Conservation (phyloP, 805 yeast species). For the Sugiyamaella boreocaroliniensis region DNA sequence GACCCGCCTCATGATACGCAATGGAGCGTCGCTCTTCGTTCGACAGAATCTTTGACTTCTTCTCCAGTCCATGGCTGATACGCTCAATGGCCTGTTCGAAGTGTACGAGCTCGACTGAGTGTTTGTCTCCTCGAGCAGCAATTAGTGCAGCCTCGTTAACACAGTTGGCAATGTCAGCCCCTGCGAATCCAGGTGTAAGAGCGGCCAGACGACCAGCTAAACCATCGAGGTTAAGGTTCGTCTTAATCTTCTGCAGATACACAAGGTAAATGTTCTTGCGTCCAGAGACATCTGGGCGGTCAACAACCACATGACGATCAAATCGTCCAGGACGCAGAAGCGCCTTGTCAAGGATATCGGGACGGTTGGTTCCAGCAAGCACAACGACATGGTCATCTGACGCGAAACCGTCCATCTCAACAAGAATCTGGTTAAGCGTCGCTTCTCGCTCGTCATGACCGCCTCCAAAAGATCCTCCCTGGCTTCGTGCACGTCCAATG, state of each 20-base stretch:
- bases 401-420: slow-evolving; percentile 98
- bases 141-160: slow-evolving; percentile 96
- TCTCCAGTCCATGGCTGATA: slow-evolving; percentile 93
- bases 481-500: slow-evolving; percentile 89
- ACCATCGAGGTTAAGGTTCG: slow-evolving; percentile 45
- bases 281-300: slow-evolving; percentile 91
- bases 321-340: slow-evolving; percentile 96
- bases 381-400: slow-evolving; percentile 91
- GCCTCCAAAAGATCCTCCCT: slow-evolving; percentile 55
- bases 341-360: slow-evolving; percentile 90
- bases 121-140: slow-evolving; percentile 79
- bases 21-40: slow-evolving; percentile 84
- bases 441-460: slow-evolving; percentile 96
- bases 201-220: slow-evolving; percentile 89
- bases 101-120: slow-evolving; percentile 65
- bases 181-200: slow-evolving; percentile 95
- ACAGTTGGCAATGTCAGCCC: slow-evolving; percentile 96
- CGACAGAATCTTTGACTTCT: slow-evolving; percentile 74
- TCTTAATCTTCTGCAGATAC: slow-evolving; percentile 66
- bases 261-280: slow-evolving; percentile 88
- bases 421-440: slow-evolving; percentile 88
- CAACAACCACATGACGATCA: slow-evolving; percentile 87
- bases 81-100: slow-evolving; percentile 97
- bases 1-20: slow-evolving; percentile 98
- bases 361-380: slow-evolving; percentile 93